Percentiles rank a stretch among this genome's conserved stretches.
phyloP scores from a whole-genome alignment of 176 grass and related monocot genomes.

The Bonia amplexicaulis region DNA sequence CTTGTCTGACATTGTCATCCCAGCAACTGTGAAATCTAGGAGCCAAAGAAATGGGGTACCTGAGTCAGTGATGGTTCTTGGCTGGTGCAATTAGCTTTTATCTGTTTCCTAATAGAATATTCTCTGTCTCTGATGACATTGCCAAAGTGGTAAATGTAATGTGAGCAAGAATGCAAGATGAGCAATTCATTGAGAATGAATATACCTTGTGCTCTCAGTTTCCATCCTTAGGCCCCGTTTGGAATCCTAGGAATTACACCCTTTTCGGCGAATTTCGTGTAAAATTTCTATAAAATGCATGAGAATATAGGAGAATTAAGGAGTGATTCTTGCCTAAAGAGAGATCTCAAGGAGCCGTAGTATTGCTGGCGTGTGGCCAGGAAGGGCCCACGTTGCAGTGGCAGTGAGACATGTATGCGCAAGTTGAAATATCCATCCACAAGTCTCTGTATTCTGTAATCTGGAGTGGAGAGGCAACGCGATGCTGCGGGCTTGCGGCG shows the following conservation, averaged over 20 bases:
- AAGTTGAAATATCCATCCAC: conserved; percentile 10
- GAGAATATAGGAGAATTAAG: background rate
- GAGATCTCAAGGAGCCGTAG: background rate
- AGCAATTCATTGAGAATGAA: background rate
- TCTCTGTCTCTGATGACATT: too few relatives aligned
- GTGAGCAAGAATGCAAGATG: background rate
- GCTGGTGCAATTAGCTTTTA: background rate
- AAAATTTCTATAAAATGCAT: too few relatives aligned
- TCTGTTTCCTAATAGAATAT: background rate
- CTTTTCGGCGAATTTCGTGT: too few relatives aligned
- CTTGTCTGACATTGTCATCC: background rate
- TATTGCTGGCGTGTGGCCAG: too few relatives aligned
- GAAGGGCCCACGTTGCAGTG: conserved; percentile 4
- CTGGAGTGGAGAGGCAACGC: background rate
- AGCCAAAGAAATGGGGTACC: background rate
- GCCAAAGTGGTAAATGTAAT: background rate
- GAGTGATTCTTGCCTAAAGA: background rate
- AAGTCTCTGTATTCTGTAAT: background rate
- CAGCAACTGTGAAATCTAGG: background rate
- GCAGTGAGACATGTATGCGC: background rate
- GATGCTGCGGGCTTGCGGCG: conserved; percentile 50
- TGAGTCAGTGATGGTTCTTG: background rate
- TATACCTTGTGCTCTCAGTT: background rate
- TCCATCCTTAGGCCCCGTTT: background rate
- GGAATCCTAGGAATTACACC: background rate